Conservation (phyloP, 345 rosid species). For the rapeseed (Brassica napus) region DNA sequence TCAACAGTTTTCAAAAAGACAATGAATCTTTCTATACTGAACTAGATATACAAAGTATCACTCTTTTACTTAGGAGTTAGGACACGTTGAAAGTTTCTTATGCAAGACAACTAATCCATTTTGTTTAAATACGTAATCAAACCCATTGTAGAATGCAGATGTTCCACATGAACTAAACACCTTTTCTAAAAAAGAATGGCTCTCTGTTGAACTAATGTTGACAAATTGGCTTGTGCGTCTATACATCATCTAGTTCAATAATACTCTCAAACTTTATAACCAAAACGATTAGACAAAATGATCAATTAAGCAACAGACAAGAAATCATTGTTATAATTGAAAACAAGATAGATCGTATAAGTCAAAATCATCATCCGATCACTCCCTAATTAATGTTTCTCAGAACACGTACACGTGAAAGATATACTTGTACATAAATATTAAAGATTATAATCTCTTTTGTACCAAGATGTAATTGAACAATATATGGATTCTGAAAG, state of each 20-base stretch:
- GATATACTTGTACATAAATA: background rate
- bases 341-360: background rate
- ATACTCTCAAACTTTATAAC: background rate
- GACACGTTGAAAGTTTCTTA: background rate
- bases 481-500: background rate
- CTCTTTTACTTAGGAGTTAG: background rate
- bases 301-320: background rate
- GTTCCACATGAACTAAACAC: background rate
- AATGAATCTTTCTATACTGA: background rate
- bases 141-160: background rate
- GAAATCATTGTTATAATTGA: background rate
- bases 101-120: background rate
- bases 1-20: background rate
- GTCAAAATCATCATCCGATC: background rate
- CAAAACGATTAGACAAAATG: background rate
- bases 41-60: background rate
- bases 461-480: background rate
- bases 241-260: background rate
- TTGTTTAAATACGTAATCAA: background rate
- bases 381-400: background rate
- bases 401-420: background rate
- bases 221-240: background rate
- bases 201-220: background rate
- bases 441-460: background rate
- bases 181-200: background rate